These are phyloP conservation scores for Phenoliferia sp. DNA, from an alignment of 1,284 basidiomycete species.

Conservation along the genomic window DNA sequence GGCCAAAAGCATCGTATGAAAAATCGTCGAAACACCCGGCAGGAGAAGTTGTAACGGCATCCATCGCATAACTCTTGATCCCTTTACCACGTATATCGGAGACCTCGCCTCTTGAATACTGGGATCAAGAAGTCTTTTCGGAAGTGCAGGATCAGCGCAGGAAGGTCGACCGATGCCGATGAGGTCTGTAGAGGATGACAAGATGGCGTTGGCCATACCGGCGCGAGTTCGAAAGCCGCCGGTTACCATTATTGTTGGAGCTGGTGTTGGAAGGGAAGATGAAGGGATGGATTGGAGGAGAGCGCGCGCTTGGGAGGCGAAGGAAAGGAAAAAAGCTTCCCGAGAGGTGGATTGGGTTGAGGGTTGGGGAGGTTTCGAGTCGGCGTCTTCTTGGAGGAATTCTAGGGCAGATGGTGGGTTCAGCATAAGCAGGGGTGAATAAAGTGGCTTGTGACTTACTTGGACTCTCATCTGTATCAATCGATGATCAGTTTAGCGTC, in stretches of 20 bases:
- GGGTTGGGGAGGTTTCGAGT: slow-evolving; percentile 6
- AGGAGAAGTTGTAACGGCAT: slow-evolving; percentile 36
- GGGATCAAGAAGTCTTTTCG: slow-evolving; percentile 40
- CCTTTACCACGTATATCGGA: slow-evolving; percentile 35
- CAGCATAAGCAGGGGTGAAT: slow-evolving; percentile 33
- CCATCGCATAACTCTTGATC: slow-evolving; percentile 29
- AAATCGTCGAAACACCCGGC: slow-evolving; percentile 37
- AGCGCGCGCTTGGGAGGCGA: slow-evolving; percentile 25
- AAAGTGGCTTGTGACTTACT: slow-evolving; percentile 45
- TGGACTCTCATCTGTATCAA: slow-evolving; percentile 61
- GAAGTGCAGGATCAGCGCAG: slow-evolving; percentile 60
- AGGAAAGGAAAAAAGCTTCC: slow-evolving; percentile 47
- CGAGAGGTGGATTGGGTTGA: slow-evolving; percentile 39
- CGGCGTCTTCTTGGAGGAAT: slow-evolving; percentile 8
- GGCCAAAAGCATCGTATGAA: slow-evolving; percentile 31
- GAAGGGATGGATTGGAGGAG: slow-evolving; percentile 17
- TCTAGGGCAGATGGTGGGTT: slow-evolving; percentile 33
- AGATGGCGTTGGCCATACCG: slow-evolving; percentile 53
- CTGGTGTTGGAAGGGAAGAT: slow-evolving; percentile 20
- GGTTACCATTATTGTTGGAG: slow-evolving; percentile 68
- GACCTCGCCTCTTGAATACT: slow-evolving; percentile 29
- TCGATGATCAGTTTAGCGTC: background rate
- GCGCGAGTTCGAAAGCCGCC: slow-evolving; percentile 66
- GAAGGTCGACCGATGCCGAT: slow-evolving; percentile 71
- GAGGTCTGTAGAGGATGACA: slow-evolving; percentile 56